Base-by-base conservation (phyloP, 257 asterid species). In the Nicotiana knightiana region DNA sequence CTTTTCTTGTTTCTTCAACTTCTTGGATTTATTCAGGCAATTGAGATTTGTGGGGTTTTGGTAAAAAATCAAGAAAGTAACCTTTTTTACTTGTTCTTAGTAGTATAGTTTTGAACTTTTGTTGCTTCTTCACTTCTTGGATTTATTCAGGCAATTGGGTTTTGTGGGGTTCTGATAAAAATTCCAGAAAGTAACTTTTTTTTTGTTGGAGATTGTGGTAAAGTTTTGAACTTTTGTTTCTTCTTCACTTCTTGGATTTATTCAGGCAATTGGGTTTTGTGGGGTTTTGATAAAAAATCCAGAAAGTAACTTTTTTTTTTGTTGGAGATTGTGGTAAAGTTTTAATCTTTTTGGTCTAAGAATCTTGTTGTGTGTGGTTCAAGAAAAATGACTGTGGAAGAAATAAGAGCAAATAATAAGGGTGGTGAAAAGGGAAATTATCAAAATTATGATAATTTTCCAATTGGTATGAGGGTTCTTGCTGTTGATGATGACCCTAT, bases 391-490 rank as follows among this genome's bases (percentile, higher is more conserved):
- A 91, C 89, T 87, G 93, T 89, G 84, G 97, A 91, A 76, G 95
- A 89, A 84, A 81, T 85, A 67, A 87, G 87, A 76, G 81, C 82
- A 46, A 77, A 77, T 71, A 48, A 51, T 18, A 61, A 83, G 83
- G 88, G 85, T 77, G 90, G 46, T 66, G 77, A 64, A 65, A 64
- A 15, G 75, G 66, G 81, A 57, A 75, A 76, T 76, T 89, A 84
- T 6, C 51, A 43, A 43, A 82, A 89, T 71, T 81, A 80, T 71
- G 94, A 88, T 48, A 73, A 83, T 80, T 94, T 94, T 35, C 97
- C 98, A 0, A 90, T 89, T 84, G 97, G 98, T 75, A 83, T 94
- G 90, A 93, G 98, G 67, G 94, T 94, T 88, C 98, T 94, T 86
- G 97, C 98, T 13, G 97, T 94, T 73, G 98, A 94, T 83, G 98